Base-by-base conservation (phyloP, 805 yeast genomes). In the Wickerhamiella sergipiensis region DNA sequence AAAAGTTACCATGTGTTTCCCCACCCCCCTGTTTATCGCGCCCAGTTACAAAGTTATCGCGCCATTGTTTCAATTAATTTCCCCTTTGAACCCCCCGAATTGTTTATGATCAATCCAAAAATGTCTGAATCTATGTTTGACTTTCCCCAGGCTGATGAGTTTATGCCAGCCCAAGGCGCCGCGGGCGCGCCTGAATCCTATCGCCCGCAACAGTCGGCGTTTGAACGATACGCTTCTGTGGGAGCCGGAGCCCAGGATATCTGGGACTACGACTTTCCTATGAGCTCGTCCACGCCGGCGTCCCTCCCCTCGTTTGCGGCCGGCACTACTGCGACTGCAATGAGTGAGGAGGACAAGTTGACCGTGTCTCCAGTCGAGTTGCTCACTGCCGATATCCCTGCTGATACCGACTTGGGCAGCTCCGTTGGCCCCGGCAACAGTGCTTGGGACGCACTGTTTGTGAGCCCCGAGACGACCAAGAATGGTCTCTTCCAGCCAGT, bases 201-300 rank as follows among this genome's bases (percentile, higher is more conserved):
- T 17, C 29, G 19, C 33, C 19, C 33, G 17, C 46, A 22, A 13
- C 46, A 43, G 19, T 23, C 46, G 46, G 64, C 59, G 44, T 64
- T 64, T 53, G 65, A 62, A 53, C 61, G 62, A 56, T 63, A 55
- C 52, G 64, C 67, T 42, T 62, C 65, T 47, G 48, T 63, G 39
- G 61, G 59, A 52, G 64, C 62, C 10, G 62, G 59, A 24, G 29
- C 46, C 21, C 55, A 55, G 52, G 57, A 51, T 50, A 49, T 56
- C 33, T 60, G 63, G 64, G 46, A 58, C 31, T 52, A 52, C n/a
- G 62, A 53, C 24, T n/a, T 15, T 36, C 15, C 40, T 7, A 4
- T 36, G 19, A n/a, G 9, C 9, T 18, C 40, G 7, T 7, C 33
- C 15, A 29, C 33, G 15, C 33, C 33, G 4, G 33, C 33, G 33